Base-by-base conservation (phyloP, 2,329 filamentous ascomycete species). In the Alternaria sp. region DNA sequence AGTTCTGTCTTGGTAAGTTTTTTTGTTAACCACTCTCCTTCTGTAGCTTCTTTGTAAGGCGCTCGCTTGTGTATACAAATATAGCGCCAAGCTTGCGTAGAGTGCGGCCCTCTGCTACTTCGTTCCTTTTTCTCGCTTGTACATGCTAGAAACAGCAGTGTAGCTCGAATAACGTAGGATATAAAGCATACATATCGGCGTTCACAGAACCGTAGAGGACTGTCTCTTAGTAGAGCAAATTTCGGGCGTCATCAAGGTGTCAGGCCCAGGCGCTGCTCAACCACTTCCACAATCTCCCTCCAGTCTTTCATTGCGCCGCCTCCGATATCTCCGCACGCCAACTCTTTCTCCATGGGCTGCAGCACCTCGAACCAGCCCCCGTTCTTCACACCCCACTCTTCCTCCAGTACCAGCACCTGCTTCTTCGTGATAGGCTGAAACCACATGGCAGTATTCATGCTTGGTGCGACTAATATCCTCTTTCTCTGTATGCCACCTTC, bases 381-480 rank as follows among this genome's bases (percentile, higher is more conserved):
- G 36, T 75, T 77, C 46, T 66, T 66, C 8, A 73, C 68, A 6
- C 89, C 89, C 93, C 93, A 97, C 59, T 93, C 91, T 48, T 90
- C 85, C 64, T 89, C 85, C 47, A 97, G 80, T 0, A 91, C 81
- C 41, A 81, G 81, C 38, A 97, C 79, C 65, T 97, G 92, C 64
- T 86, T 87, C 51, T 80, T 84, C 1, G 94, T 97, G 46, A 96
- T 82, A 2, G 93, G 94, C 75, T 97, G 93, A 56, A 84, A 83
- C 90, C 91, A 96, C 94, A 97, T 97, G 4, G 89, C 88, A 24
- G 88, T 93, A 76, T 97, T 97, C 92, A 97, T 96, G 30, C 91
- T 89, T 1, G 90, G 89, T 3, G 91, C 91, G 0, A 94, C 90
- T 2, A 95, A 71, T 36, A 96, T 92, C 64, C 83, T 86, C 63